A percentile compares a stretch with the other conserved stretches of the same genome.
phyloP scores from a whole-genome alignment of 371 early-diverging fungal genomes.

The Blastocladiella emersonii region DNA sequence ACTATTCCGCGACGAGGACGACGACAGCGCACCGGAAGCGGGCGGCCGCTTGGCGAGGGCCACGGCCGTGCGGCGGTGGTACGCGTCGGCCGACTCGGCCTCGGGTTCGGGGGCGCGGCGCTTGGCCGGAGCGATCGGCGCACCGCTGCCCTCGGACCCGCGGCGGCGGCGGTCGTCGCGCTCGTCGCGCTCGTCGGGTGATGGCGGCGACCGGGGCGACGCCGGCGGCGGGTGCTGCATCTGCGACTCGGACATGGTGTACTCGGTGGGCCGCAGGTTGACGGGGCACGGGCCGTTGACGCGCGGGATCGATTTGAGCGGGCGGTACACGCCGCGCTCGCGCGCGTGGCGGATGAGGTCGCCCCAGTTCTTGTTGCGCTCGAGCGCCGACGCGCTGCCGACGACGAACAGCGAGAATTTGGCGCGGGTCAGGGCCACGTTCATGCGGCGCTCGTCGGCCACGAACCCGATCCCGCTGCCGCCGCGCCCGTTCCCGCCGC shows the following conservation, averaged over 20 bases:
- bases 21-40: too few species aligned
- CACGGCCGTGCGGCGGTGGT: too few species aligned
- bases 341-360: slow-evolving; percentile 24
- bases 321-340: not conserved
- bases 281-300: not conserved
- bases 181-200: too few species aligned
- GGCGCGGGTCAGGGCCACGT: slow-evolving; percentile 91
- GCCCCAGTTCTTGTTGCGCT: slow-evolving; percentile 50
- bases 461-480: slow-evolving; percentile 78
- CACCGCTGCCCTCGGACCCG: too few species aligned
- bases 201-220: too few species aligned
- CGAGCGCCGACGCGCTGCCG: slow-evolving; percentile 55
- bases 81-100: too few species aligned
- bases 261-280: not conserved
- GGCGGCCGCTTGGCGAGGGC: too few species aligned
- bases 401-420: slow-evolving; percentile 75
- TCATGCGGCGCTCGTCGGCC: slow-evolving; percentile 75
- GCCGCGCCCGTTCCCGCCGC: not conserved
- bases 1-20: too few species aligned
- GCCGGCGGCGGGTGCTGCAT: too few species aligned
- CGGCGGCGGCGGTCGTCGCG: too few species aligned
- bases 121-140: too few species aligned
- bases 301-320: not conserved
- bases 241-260: not conserved
- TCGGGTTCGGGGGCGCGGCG: too few species aligned